Evolutionary conservation across 2,329 filamentous ascomycete genomes (phyloP), one percentile per base, ranked within the genome.

Genomic region (Aspergillus aculeatinus): DNA sequence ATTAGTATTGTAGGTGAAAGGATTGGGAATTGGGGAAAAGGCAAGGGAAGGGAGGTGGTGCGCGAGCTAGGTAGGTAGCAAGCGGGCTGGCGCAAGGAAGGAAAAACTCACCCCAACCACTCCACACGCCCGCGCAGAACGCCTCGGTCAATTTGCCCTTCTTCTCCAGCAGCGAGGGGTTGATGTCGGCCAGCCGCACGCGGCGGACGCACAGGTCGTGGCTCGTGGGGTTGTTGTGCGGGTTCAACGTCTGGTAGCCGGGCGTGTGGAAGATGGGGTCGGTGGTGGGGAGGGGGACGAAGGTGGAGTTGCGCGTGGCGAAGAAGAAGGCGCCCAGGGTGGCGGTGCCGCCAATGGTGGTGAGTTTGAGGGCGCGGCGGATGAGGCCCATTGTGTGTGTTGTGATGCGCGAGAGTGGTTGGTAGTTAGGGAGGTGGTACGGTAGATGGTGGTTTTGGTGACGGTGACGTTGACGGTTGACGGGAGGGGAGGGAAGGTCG

Each of bases 71-170:
- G 16, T 2, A 42, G 1, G 14, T 14, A n/a, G 39, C 39, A 19
- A 44, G 33, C 12, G 1, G 6, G 10, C 14, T 5, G 31, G 31
- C 4, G 33, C 14, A 42, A 4, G 39, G 12, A 5, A n/a, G 7
- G 31, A 51, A 4, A 51, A 55, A 76, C 82, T 62, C 74, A 89
- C 88, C 87, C 71, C 81, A 81, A 58, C 86, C 87, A 63, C 83
- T 82, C 88, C 85, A 91, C 52, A 89, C 76, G 49, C 87, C 87
- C 12, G 85, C 85, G 70, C 86, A 89, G 70, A 90, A 89, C 64
- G 85, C 85, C 66, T 89, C 80, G 1, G 84, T 83, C 52, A 90
- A 77, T 64, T 85, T 81, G 33, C 82, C 81, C 69, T 84, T 85
- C 64, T 84, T 82, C 68, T 88, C 79, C 14, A 90, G 76, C 57